Evolutionary conservation across 371 early-diverging fungal genomes (phyloP), one percentile per base, ranked within the genome.

Genomic region (Rhizopus delemar): DNA sequence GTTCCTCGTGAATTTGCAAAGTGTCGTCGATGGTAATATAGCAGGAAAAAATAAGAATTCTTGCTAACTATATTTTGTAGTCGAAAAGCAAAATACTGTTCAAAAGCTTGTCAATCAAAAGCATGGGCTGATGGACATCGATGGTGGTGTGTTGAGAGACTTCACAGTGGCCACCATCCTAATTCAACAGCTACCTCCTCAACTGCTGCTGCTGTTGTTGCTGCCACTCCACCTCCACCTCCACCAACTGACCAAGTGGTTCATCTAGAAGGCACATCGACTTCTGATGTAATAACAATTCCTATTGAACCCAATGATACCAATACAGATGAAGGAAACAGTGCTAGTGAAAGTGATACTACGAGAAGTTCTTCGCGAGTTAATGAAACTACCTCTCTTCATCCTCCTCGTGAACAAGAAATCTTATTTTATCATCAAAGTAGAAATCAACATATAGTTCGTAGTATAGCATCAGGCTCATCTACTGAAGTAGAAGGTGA

Each of bases 51-150:
- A 39, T 9, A 9, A 7, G 9, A 9, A 7, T 39, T 12, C 12
- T 2, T 41, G 11, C 36, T 31, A 15, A 33, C 45, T 31, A 12
- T 51, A 7, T 38, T n/a, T 28, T 0, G 34, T 58, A 71, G 71
- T 69, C 83, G 90, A 66, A 90, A 89, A 61, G 90, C 90, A 49
- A 90, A 90, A 57, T 91, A 91, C 59, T 91, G 91, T 65, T 84
- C 86, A 61, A 88, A 87, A 66, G 62, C 68, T 22, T 90, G 91
- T 56, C 91, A 91, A 61, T 85, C 85, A 62, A 81, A 78, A 52
- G 90, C 91, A 4, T 91, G 91, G 91, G 82, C 76, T 29, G 87
- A 86, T 54, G 90, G 91, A 6, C 91, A 91, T 68, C 81, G 89
- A 38, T 83, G 86, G 82, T 91, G 91, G 91, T 91, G 91, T 68